A percentile compares a stretch with the other conserved stretches of the same genome.
Evolutionary conservation across 306 rosid genomes (phyloP).

Genomic region (Calophaca sinica): DNA sequence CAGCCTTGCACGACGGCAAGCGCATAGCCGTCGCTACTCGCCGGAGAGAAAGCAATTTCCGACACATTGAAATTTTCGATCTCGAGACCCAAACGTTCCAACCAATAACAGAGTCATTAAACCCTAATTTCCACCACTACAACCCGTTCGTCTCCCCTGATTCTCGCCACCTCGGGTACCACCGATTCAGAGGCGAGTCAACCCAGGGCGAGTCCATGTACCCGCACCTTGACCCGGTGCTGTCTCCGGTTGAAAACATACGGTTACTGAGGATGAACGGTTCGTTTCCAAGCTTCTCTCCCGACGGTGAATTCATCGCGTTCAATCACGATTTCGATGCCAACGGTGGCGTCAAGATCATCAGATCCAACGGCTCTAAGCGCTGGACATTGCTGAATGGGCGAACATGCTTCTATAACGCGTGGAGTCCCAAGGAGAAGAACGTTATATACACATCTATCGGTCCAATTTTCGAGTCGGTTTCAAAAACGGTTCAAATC

Average conservation of each 20-base stretch:
- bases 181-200: slow-evolving; percentile 81
- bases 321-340: slow-evolving; percentile 49
- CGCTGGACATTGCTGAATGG: slow-evolving; percentile 67
- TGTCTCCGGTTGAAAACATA: slow-evolving; percentile 56
- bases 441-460: slow-evolving; percentile 75
- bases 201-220: slow-evolving; percentile 57
- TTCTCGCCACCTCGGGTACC: slow-evolving; percentile 70
- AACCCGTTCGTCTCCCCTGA: slow-evolving; percentile 78
- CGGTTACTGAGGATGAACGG: slow-evolving; percentile 68
- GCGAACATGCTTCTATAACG: slow-evolving; percentile 64
- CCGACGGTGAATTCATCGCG: slow-evolving; percentile 62
- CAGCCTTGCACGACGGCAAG: slow-evolving; percentile 65
- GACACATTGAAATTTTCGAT: slow-evolving; percentile 80
- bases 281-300: slow-evolving; percentile 72
- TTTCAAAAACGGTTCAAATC: slow-evolving; percentile 68
- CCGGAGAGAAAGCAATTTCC: slow-evolving; percentile 49
- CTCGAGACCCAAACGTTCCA: slow-evolving; percentile 48
- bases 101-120: slow-evolving; percentile 56
- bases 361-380: slow-evolving; percentile 70
- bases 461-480: slow-evolving; percentile 72
- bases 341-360: slow-evolving; percentile 53
- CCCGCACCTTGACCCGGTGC: slow-evolving; percentile 60
- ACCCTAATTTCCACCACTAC: slow-evolving; percentile 76
- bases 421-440: slow-evolving; percentile 72
- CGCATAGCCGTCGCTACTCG: slow-evolving; percentile 79